These are phyloP conservation scores for Leccinellum luteum DNA, from an alignment of 768 basidiomycete species.

Conservation along the genomic window DNA sequence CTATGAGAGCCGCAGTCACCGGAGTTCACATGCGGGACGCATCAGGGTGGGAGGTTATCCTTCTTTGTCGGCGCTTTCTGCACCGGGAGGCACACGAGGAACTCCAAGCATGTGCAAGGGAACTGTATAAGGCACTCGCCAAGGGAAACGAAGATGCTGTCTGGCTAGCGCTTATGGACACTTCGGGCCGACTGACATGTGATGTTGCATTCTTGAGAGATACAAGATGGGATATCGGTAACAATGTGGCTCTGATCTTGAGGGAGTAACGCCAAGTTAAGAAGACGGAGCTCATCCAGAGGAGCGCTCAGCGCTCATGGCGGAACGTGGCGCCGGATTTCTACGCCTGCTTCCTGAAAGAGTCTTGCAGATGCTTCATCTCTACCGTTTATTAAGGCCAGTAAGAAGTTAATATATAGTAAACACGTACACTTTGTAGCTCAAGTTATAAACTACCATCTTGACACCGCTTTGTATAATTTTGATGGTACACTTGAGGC, in stretches of 20 bases:
- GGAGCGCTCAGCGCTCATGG: conserved; percentile 17
- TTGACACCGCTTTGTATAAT: conserved; percentile 94
- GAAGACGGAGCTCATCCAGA: neutral
- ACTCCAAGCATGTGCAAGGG: conserved; percentile 62
- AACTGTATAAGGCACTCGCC: conserved; percentile 60
- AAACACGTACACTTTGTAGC: conserved; percentile 84
- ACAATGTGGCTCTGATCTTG: conserved; percentile 35
- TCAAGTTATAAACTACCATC: conserved; percentile 91
- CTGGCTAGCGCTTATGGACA: conserved; percentile 72
- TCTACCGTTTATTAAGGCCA: conserved; percentile 35
- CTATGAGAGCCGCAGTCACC: conserved; percentile 64
- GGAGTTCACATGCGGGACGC: conserved; percentile 69
- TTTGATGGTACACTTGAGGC: conserved; percentile 94
- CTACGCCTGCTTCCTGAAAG: conserved; percentile 80
- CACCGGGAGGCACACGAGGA: conserved; percentile 65
- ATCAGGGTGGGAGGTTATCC: conserved; percentile 77
- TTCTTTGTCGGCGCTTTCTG: conserved; percentile 77
- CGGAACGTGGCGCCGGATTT: conserved; percentile 67
- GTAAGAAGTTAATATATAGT: neutral
- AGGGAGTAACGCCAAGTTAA: conserved; percentile 20
- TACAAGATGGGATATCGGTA: conserved; percentile 60
- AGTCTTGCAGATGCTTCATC: conserved; percentile 80
- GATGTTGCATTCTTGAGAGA: conserved; percentile 51
- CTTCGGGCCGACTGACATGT: conserved; percentile 41
- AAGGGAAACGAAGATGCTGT: conserved; percentile 74